Conservation (phyloP, 2,329 filamentous ascomycete genomes). For the Exophiala oligosperma region DNA sequence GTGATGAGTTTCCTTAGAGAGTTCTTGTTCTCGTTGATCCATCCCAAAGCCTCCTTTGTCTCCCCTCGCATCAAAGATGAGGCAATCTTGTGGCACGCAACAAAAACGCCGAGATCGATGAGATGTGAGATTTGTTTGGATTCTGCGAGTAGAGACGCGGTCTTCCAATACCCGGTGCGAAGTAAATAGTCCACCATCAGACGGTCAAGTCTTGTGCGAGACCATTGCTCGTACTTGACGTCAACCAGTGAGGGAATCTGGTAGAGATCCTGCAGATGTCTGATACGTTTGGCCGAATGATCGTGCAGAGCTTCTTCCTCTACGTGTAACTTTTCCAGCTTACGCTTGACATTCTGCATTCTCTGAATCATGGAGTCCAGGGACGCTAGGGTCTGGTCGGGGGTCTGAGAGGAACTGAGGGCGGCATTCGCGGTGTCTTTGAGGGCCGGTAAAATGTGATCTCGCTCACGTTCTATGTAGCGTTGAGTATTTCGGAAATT, state of each 20-base stretch:
- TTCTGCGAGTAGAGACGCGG: constrained; percentile 70
- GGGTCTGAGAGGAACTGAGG: constrained; percentile 60
- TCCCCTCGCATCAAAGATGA: constrained; percentile 69
- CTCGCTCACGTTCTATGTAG: constrained; percentile 48
- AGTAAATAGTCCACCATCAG: constrained; percentile 91
- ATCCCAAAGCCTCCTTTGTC: constrained; percentile 76
- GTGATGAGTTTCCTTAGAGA: constrained; percentile 76
- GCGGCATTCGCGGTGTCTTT: constrained; percentile 61
- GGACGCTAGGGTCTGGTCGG: constrained; percentile 72
- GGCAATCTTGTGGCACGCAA: constrained; percentile 75
- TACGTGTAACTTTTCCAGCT: constrained; percentile 72
- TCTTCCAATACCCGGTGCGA: constrained; percentile 76
- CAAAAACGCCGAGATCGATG: constrained; percentile 86
- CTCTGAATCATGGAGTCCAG: constrained; percentile 82
- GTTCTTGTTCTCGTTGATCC: constrained; percentile 93
- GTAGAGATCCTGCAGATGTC: constrained; percentile 80
- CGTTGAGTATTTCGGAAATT: constrained; percentile 78
- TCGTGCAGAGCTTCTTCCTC: constrained; percentile 77
- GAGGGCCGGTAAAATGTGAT: constrained; percentile 49
- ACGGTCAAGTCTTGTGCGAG: constrained; percentile 74
- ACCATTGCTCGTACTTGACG: constrained; percentile 92
- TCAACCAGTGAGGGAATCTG: constrained; percentile 79
- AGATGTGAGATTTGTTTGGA: constrained; percentile 77
- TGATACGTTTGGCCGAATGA: constrained; percentile 73
- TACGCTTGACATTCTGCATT: constrained; percentile 85